Evolutionary conservation across 306 rosid species (phyloP).

Genomic region (Inga oerstediana): DNA sequence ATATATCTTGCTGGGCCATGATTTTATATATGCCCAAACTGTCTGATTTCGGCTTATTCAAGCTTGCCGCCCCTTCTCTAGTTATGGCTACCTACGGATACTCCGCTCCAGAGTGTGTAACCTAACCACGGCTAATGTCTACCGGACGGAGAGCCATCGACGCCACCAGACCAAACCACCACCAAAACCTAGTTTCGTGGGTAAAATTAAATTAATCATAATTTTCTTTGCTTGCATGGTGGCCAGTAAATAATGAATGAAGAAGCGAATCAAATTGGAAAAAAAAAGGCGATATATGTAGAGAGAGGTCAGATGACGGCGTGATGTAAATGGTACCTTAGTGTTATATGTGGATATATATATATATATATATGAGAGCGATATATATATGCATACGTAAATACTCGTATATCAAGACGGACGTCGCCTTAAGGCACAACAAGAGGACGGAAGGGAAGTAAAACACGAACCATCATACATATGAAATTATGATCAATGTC

Average conservation of each 20-base stretch:
- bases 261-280: no score
- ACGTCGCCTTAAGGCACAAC: no score
- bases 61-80: conserved; percentile 68
- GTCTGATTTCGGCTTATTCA: conserved; percentile 77
- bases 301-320: no score
- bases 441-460: no score
- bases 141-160: conserved; percentile 84
- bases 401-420: no score
- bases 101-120: conserved; percentile 83
- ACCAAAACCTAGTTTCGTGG: conserved; percentile 89
- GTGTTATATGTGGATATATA: no score
- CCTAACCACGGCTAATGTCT: conserved; percentile 52
- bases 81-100: conserved; percentile 87
- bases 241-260: neutral
- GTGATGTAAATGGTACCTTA: no score
- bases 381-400: no score
- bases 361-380: no score
- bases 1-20: conserved; percentile 61
- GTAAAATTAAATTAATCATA: conserved; percentile 35
- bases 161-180: conserved; percentile 42
- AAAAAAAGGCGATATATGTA: no score
- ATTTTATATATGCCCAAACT: conserved; percentile 57
- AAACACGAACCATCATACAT: no score
- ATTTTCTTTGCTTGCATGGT: neutral
- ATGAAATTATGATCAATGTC: no score